Evolutionary conservation across 306 rosid species (phyloP), one percentile per base, ranked within the genome.

Genomic region (Cicer arietinum): DNA sequence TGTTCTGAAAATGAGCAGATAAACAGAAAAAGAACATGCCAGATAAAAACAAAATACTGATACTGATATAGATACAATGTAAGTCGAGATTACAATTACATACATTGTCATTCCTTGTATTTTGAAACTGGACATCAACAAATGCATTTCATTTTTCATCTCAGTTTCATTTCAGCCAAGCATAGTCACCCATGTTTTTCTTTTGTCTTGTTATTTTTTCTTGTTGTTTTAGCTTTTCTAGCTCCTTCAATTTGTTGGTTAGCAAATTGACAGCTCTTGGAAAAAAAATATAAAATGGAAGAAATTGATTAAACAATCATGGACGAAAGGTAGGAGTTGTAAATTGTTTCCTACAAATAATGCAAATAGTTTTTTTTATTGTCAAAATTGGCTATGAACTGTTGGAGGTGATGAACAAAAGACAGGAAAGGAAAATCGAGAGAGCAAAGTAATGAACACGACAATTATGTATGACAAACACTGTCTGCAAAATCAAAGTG

Each of bases 401-500:
- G 46, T 58, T 20, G 61, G 74, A 30, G 79, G 42, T 62, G 43
- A 52, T 69, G 61, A 76, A 76, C 51, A 58, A 67, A 70, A 53
- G 65, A 53, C 46, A 73, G 72, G 77, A 76, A 71, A 57, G 45
- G 56, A 42, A 57, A 78, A 51, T 74, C 46, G 43, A 16, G 22
- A 41, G 25, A 67, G 75, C 50, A 77, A 52, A 72, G 5, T 11
- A 20, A 40, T 18, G 71, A 80, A 81, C 68, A 77, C 61, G 84
- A 7, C 43, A 35, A 45, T 45, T 71, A 51, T 71, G 54, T 79
- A 83, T 74, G 78, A 73, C 81, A 61, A 68, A 65, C 35, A 39
- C 10, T 16, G 60, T 43, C 54, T 30, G 50, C 66, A 73, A 69
- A 75, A 70, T 71, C 10, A 25, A 16, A 48, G 65, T 35, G 12